Conservation (phyloP, 1,284 basidiomycete species). For the Microbotryomycetes sp. region DNA sequence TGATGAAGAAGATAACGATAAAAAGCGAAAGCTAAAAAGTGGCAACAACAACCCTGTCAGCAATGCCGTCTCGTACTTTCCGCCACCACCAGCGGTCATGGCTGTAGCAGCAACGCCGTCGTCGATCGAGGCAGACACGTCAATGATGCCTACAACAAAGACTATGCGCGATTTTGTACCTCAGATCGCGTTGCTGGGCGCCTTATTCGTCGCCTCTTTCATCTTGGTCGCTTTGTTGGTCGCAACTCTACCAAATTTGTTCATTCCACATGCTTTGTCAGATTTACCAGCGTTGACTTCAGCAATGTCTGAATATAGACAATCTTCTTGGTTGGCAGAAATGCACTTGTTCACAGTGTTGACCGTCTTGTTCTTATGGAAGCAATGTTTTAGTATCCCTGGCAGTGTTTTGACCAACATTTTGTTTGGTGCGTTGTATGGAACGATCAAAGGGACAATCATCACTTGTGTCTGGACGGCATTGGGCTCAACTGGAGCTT, state of each 20-base stretch:
- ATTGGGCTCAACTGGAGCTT: conserved; percentile 31
- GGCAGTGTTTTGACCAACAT: conserved; percentile 38
- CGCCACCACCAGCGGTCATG: conserved; percentile 1
- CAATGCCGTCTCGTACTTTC: neutral
- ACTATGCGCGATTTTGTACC: conserved; percentile 29
- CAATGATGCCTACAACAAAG: conserved; percentile 6
- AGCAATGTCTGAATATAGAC: conserved; percentile 24
- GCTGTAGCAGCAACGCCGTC: conserved; percentile 1
- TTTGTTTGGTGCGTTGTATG: conserved; percentile 38
- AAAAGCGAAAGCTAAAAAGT: neutral
- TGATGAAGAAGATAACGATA: neutral
- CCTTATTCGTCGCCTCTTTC: conserved; percentile 36
- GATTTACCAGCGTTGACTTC: conserved; percentile 26
- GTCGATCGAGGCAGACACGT: neutral
- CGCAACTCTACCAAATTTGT: conserved; percentile 25
- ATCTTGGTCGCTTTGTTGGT: conserved; percentile 31
- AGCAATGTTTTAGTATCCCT: conserved; percentile 40
- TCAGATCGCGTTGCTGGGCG: conserved; percentile 33
- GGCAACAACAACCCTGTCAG: neutral
- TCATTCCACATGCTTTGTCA: conserved; percentile 31
- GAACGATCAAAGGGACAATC: conserved; percentile 25
- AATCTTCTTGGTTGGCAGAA: conserved; percentile 24
- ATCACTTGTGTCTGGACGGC: conserved; percentile 34
- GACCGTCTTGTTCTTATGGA: conserved; percentile 37
- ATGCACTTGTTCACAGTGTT: conserved; percentile 33